Evolutionary conservation across 768 basidiomycete species (phyloP), one percentile per base, ranked within the genome.

Genomic region (Hericium erinaceus): DNA sequence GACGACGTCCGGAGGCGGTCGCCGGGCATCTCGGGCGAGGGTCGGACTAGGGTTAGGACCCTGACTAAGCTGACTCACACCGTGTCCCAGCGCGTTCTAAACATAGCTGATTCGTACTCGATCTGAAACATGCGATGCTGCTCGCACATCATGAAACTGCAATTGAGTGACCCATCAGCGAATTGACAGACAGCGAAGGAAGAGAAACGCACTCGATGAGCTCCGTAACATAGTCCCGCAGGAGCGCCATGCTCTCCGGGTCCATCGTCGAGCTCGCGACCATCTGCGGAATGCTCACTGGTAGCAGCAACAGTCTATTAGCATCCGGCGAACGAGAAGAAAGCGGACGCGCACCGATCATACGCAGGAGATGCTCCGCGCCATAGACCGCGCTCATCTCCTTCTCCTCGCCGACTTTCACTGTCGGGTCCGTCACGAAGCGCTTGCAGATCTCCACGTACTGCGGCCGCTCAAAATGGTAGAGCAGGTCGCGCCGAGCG

Each of bases 401-500:
- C 69, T 83, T 87, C 67, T 92, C 90, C 60, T 83, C 75, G 5
- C 76, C 79, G 12, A 85, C 75, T 52, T 79, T 72, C 26, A 90
- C 87, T 52, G 84, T 79, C 51, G 78, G 83, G 1, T 87, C 89
- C 7, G 89, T 92, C 60, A 85, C 81, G 62, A 85, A 90, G 60
- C 73, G 70, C 65, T 85, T 84, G 48, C 89, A 80, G 22, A 91
- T 79, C 52, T 87, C 83, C 4, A 87, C 85, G 61, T 95, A 98
- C 69, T 98, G 95, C 6, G 84, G 83, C n/a, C 95, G 82, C 70
- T 99, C 95, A 62, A 95, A 94, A 18, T 93, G 85, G 67, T 98
- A 99, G 3, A 99, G 78, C 26, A 99, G 79, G 70, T 94, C 57
- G 87, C 83, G 4, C 95, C 89, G 1, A 92, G 79, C 0, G 92